Evolutionary conservation across 75 land plant species (phyloP).

Genomic region (Sequoiadendron giganteum): DNA sequence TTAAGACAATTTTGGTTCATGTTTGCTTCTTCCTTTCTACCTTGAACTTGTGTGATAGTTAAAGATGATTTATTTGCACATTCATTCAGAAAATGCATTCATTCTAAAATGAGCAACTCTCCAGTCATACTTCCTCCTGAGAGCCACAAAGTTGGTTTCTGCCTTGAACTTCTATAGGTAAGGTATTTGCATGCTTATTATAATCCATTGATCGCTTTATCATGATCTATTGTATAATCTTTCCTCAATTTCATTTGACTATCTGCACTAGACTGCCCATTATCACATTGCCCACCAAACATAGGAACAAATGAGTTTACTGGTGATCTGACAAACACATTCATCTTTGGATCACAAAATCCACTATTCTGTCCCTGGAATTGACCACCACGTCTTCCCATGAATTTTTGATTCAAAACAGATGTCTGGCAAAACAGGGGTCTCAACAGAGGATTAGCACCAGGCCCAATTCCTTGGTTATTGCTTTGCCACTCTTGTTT

Average conservation of each 20-base stretch:
- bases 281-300: background rate
- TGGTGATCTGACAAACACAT: background rate
- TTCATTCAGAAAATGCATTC: background rate
- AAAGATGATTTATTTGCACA: background rate
- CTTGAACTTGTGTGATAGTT: background rate
- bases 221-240: background rate
- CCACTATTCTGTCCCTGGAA: background rate
- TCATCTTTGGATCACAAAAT: constrained; percentile 4
- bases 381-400: constrained; percentile 1
- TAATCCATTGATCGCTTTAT: background rate
- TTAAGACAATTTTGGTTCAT: background rate
- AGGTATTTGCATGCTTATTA: background rate
- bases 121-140: too few species aligned
- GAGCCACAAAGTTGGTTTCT: background rate
- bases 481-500: background rate
- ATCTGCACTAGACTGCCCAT: constrained; percentile 7
- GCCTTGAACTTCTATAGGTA: background rate
- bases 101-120: background rate
- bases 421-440: background rate
- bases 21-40: background rate
- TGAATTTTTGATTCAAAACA: background rate
- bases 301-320: background rate
- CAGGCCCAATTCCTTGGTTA: background rate
- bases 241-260: constrained; percentile 11
- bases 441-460: background rate